Evolutionary conservation across 106 monocot species (phyloP).

Genomic region (Dendrobium chrysotoxum): DNA sequence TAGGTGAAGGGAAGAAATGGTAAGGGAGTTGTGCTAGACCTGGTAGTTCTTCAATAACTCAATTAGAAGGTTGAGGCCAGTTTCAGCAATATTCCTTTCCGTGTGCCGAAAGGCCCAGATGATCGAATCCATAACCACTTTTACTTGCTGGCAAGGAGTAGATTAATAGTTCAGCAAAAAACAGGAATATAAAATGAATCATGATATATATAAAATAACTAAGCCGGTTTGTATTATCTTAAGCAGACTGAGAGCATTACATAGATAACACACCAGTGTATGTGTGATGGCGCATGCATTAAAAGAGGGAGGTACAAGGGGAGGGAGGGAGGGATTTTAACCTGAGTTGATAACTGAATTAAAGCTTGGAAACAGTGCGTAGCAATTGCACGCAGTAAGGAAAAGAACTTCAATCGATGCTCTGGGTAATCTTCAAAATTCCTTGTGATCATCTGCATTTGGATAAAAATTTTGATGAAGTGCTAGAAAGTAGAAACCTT

Average conservation of each 20-base stretch:
- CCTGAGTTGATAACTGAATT: constrained; percentile 86
- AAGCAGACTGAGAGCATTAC: neutral
- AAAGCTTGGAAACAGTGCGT: constrained; percentile 93
- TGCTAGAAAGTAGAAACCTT: neutral
- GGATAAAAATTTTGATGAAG: neutral
- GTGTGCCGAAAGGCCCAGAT: constrained; percentile 99
- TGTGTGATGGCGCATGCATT: neutral
- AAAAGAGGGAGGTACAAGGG: neutral
- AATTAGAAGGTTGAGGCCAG: constrained; percentile 84
- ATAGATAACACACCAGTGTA: neutral
- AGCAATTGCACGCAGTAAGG: constrained; percentile 82
- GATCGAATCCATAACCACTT: constrained; percentile 93
- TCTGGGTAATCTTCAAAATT: constrained; percentile 99
- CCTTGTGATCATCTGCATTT: constrained; percentile 86
- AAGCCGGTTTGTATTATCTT: too few relatives aligned
- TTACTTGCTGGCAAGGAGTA: constrained; percentile 61
- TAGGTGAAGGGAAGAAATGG: neutral
- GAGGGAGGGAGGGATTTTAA: constrained; percentile 15
- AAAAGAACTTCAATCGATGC: constrained; percentile 95
- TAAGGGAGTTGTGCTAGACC: constrained; percentile 21
- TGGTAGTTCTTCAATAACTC: constrained; percentile 94
- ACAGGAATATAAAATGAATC: neutral
- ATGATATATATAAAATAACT: neutral
- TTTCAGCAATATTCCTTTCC: constrained; percentile 98
- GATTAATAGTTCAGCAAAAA: constrained; percentile 1